Percentiles rank a stretch among this genome's conserved stretches.
Evolutionary conservation across 2,329 filamentous ascomycete species (phyloP).

Genomic region (Penicillium sp.): DNA sequence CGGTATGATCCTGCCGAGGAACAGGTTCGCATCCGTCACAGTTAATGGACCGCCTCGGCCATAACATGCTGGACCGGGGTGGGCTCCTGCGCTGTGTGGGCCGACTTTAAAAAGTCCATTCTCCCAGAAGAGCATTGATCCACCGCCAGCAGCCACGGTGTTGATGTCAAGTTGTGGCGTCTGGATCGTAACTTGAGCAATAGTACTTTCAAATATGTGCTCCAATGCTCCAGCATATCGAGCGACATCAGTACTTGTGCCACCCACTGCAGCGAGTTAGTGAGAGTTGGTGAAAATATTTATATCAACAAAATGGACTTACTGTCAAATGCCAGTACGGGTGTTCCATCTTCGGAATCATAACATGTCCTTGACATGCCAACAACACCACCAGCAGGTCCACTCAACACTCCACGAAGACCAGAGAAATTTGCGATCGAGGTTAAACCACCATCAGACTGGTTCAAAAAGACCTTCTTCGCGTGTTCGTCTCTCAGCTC

Average conservation of each 20-base stretch:
- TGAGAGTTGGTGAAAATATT: background rate
- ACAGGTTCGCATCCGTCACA: slow-evolving; percentile 88
- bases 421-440: slow-evolving; percentile 68
- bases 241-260: slow-evolving; percentile 84
- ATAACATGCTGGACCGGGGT: slow-evolving; percentile 89
- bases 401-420: slow-evolving; percentile 80
- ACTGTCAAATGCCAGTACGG: slow-evolving; percentile 5
- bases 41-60: slow-evolving; percentile 86
- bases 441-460: slow-evolving; percentile 73
- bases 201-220: slow-evolving; percentile 90
- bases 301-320: background rate
- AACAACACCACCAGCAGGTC: slow-evolving; percentile 86
- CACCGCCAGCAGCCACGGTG: slow-evolving; percentile 84
- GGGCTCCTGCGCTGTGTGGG: slow-evolving; percentile 84
- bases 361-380: slow-evolving; percentile 90
- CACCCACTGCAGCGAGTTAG: slow-evolving; percentile 61
- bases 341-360: slow-evolving; percentile 64
- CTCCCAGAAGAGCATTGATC: slow-evolving; percentile 71
- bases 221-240: slow-evolving; percentile 84
- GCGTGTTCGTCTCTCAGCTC: slow-evolving; percentile 57
- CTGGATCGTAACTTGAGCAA: slow-evolving; percentile 88
- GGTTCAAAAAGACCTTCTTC: slow-evolving; percentile 57
- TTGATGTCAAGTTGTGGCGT: slow-evolving; percentile 92
- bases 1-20: slow-evolving; percentile 78
- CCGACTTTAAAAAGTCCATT: slow-evolving; percentile 90